These are phyloP conservation scores for Phytophthora cryptogea DNA, from an alignment of 352 stramenopile species.

Conservation along the genomic window DNA sequence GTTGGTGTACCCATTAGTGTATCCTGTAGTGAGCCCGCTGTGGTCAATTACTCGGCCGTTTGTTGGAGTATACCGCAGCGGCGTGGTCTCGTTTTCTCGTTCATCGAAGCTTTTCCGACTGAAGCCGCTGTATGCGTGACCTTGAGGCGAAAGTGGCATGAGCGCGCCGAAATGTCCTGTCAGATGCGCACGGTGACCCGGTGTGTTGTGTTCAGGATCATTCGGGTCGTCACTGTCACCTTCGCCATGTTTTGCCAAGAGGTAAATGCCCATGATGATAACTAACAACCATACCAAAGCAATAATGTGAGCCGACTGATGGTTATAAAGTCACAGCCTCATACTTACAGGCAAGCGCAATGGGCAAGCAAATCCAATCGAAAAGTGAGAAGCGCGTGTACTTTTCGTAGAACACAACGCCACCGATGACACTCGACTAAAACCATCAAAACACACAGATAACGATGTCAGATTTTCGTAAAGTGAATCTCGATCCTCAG, in stretches of 20 bases:
- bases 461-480: slow-evolving; percentile 13
- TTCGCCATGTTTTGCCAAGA: slow-evolving; percentile 78
- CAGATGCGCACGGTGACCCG: slow-evolving; percentile 47
- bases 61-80: slow-evolving; percentile 35
- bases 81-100: slow-evolving; percentile 49
- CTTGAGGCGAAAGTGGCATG: slow-evolving; percentile 76
- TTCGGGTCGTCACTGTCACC: slow-evolving; percentile 44
- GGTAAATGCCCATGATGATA: slow-evolving; percentile 86
- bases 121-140: slow-evolving; percentile 39
- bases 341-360: slow-evolving; percentile 71
- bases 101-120: slow-evolving; percentile 56
- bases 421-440: slow-evolving; percentile 82
- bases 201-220: slow-evolving; percentile 36
- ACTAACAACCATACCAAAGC: slow-evolving; percentile 38
- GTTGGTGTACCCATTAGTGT: slow-evolving; percentile 22
- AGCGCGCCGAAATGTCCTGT: slow-evolving; percentile 80
- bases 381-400: slow-evolving; percentile 78
- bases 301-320: slow-evolving; percentile 3
- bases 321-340: not conserved
- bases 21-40: slow-evolving; percentile 17
- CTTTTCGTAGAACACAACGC: slow-evolving; percentile 88
- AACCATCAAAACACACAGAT: slow-evolving; percentile 7
- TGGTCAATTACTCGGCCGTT: slow-evolving; percentile 30
- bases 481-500: not conserved
- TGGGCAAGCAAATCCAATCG: slow-evolving; percentile 82